Evolutionary conservation across 2,329 filamentous ascomycete species (phyloP), one percentile per base, ranked within the genome.

Genomic region (Bipolaris sorokiniana): DNA sequence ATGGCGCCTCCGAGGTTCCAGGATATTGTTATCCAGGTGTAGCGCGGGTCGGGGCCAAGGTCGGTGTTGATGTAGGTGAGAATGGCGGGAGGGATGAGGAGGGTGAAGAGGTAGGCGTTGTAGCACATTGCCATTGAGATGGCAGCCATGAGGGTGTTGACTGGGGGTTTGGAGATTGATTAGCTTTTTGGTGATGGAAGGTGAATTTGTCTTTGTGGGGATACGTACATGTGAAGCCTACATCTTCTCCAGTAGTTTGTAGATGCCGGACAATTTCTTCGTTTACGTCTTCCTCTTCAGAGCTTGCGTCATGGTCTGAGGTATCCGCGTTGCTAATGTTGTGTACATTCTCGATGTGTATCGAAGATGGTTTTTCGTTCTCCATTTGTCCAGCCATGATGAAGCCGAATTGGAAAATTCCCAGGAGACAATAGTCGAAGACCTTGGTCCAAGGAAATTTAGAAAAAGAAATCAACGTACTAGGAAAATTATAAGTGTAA

Each of bases 1-100:
- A 74, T 71, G 1, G 72, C 69, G 16, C 67, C 70, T 9, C 70
- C 68, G 9, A 74, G 65, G 23, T 71, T 74, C 70, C 70, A 74
- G 2, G 69, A 68, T 42, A 74, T 71, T 3, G 71, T 68, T 28
- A 75, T 73, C 72, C 72, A 74, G 2, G 70, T 72, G 31, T 66
- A 72, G 7, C 66, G 54, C 2, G 70, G 64, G 38, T 72, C 67
- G 3, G 72, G 72, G 0, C 72, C 72, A 3, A 75, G 65, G 2
- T 73, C 72, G 3, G 72, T 69, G 37, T 74, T 74, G 58, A 75
- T 72, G 42, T 65, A 73, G 23, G 53, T 61, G 5, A 75, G 65
- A 26, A 73, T 70, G 0, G 71, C 61, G n/a, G 72, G 66, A 1
- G 72, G 72, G 9, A 75, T 72, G 6, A 74, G 53, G 10, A 74